Conservation (phyloP, 176 grass and related monocot species). For the Sorghum bicolor region Sorghum_bicolor_NCBIv3 NC_012871.2:13522501-13523000, state of each 20-base stretch:
- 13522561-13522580: background rate
- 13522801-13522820: constrained; percentile 99
- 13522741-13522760: constrained; percentile 99
- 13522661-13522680: background rate
- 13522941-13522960: background rate
- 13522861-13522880: constrained; percentile 22
- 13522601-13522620: background rate
- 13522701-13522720: background rate
- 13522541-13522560: background rate
- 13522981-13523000: background rate
- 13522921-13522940: background rate
- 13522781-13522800: constrained; percentile 76
- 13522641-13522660: background rate
- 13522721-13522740: constrained; percentile 71
- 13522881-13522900: background rate
- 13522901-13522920: background rate
- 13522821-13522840: constrained; percentile 56
- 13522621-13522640: background rate
- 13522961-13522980: background rate
- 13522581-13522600: background rate
- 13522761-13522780: constrained; percentile 84
- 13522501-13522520: background rate
- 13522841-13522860: constrained; percentile 24
- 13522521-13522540: background rate
- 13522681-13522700: background rate